Evolutionary conservation across 768 basidiomycete species (phyloP).

Genomic region (Termitomyces sp.): DNA sequence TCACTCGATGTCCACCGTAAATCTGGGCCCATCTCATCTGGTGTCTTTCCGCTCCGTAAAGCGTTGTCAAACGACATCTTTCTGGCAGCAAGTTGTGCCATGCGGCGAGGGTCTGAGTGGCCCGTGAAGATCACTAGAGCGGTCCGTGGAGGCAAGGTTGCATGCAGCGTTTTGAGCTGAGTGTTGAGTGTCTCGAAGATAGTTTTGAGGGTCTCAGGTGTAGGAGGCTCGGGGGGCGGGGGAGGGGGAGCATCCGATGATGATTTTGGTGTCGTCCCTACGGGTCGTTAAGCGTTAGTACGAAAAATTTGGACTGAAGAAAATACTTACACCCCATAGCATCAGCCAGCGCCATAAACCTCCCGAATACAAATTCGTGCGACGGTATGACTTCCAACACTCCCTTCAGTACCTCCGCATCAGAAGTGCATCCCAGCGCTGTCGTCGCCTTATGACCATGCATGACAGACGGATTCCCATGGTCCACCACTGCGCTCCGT

Average conservation of each 20-base stretch:
- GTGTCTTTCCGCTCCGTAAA: slow-evolving; percentile 47
- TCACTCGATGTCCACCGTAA: slow-evolving; percentile 75
- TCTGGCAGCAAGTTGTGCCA: slow-evolving; percentile 67
- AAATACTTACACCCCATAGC: slow-evolving; percentile 67
- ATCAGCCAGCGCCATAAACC: slow-evolving; percentile 81
- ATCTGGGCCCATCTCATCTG: slow-evolving; percentile 49
- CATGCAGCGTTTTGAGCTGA: slow-evolving; percentile 58
- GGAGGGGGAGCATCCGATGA: slow-evolving; percentile 30
- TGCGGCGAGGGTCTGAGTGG: slow-evolving; percentile 80
- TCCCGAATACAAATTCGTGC: slow-evolving; percentile 81
- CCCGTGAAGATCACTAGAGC: slow-evolving; percentile 86
- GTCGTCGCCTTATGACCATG: slow-evolving; percentile 83
- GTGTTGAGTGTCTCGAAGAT: slow-evolving; percentile 51
- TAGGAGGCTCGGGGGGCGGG: slow-evolving; percentile 24
- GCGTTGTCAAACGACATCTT: slow-evolving; percentile 71
- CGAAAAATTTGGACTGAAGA: background rate
- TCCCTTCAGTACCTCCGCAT: slow-evolving; percentile 75
- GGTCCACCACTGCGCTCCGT: slow-evolving; percentile 72
- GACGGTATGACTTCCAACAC: slow-evolving; percentile 50
- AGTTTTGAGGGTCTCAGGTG: slow-evolving; percentile 27
- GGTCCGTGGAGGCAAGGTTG: slow-evolving; percentile 68
- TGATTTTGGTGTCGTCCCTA: slow-evolving; percentile 62
- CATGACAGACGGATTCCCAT: slow-evolving; percentile 79
- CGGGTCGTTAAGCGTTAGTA: background rate
- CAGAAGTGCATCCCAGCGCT: slow-evolving; percentile 65